phyloP scores from a whole-genome alignment of 805 yeast genomes.

The Saturnispora quitensis region DNA sequence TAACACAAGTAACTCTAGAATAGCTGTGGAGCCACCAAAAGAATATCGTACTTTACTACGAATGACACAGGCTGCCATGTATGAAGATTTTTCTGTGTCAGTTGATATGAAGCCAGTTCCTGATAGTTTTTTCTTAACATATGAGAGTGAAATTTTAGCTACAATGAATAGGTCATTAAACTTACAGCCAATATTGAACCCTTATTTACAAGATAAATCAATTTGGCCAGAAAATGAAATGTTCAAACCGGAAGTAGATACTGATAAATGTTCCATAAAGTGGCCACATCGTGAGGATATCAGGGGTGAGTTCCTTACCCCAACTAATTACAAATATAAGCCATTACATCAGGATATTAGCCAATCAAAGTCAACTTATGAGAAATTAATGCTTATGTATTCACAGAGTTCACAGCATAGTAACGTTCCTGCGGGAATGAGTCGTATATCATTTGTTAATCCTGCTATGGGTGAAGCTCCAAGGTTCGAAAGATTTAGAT shows the following conservation, averaged over 20 bases:
- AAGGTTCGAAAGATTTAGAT: constrained; percentile 68
- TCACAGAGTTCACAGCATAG: constrained; percentile 37
- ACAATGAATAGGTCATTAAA: constrained; percentile 72
- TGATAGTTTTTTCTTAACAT: constrained; percentile 66
- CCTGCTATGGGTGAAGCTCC: constrained; percentile 10
- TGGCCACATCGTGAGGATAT: constrained; percentile 35
- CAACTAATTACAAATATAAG: constrained; percentile 23
- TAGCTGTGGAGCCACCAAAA: constrained; percentile 42
- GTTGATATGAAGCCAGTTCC: constrained; percentile 74
- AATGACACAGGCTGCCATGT: constrained; percentile 73
- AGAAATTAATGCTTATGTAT: constrained; percentile 75
- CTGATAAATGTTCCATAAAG: constrained; percentile 22
- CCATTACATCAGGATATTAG: constrained; percentile 57
- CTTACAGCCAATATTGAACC: constrained; percentile 64
- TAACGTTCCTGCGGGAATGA: constrained; percentile 23
- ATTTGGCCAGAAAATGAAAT: constrained; percentile 35
- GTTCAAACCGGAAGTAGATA: constrained; percentile 34
- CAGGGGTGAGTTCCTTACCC: constrained; percentile 21
- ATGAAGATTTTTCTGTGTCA: constrained; percentile 76
- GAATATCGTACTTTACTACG: constrained; percentile 68
- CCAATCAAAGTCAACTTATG: constrained; percentile 79
- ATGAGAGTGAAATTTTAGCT: constrained; percentile 82
- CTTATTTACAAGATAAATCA: constrained; percentile 42
- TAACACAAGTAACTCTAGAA: neutral
- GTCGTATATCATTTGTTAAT: constrained; percentile 26